Conservation (phyloP, 2,329 filamentous ascomycete genomes). For the Hypoxylon sp. region DNA sequence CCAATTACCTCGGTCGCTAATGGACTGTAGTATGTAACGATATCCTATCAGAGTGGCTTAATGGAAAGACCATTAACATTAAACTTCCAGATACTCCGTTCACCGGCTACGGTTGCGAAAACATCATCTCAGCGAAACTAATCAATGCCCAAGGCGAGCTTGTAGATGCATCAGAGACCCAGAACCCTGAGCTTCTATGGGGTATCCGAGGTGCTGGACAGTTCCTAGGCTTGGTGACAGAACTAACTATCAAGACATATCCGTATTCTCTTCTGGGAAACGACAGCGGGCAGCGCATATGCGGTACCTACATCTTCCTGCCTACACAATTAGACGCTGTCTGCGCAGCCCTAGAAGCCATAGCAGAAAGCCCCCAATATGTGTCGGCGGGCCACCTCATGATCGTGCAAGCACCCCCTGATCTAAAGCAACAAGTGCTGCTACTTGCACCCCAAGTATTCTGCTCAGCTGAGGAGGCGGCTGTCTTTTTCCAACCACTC, state of each 20-base stretch:
- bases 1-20: not conserved
- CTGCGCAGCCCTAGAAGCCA: slow-evolving; percentile 45
- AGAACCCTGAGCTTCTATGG: slow-evolving; percentile 52
- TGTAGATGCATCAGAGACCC: slow-evolving; percentile 23
- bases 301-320: slow-evolving; percentile 52
- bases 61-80: not conserved
- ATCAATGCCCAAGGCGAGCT: not conserved
- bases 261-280: slow-evolving; percentile 47
- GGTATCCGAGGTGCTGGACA: slow-evolving; percentile 53
- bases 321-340: slow-evolving; percentile 46
- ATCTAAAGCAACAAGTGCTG: slow-evolving; percentile 43
- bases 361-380: slow-evolving; percentile 40
- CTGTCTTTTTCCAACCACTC: slow-evolving; percentile 43
- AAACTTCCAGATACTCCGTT: not conserved
- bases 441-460: slow-evolving; percentile 38
- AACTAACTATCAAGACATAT: slow-evolving; percentile 50
- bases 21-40: not conserved
- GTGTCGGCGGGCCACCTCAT: slow-evolving; percentile 46
- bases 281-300: slow-evolving; percentile 50
- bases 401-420: slow-evolving; percentile 47
- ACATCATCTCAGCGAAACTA: not conserved
- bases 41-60: not conserved
- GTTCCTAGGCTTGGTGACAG: slow-evolving; percentile 55
- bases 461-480: slow-evolving; percentile 36
- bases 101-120: not conserved